Evolutionary conservation across 768 basidiomycete species (phyloP).

Genomic region (Boletus coccyginus): DNA sequence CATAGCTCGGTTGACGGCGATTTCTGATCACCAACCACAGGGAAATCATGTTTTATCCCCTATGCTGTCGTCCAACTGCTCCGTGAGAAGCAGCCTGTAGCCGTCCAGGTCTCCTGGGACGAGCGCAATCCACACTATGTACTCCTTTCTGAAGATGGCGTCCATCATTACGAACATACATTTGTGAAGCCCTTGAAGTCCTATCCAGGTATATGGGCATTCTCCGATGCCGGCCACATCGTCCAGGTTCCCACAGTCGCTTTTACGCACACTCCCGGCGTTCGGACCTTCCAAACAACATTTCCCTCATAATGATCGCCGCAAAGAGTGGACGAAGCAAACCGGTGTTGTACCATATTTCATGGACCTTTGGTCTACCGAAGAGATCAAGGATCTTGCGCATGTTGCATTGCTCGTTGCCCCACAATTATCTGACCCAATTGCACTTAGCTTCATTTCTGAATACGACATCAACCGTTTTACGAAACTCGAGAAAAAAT

Average conservation of each 20-base stretch:
- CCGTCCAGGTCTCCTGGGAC: neutral
- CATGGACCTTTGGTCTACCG: neutral
- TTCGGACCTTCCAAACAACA: neutral
- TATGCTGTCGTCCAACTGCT: neutral
- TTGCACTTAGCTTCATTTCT: neutral
- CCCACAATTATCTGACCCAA: no score
- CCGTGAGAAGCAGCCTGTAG: neutral
- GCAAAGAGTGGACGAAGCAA: neutral
- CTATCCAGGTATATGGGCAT: neutral
- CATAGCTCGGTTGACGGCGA: no score
- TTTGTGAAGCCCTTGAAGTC: no score
- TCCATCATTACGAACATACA: neutral
- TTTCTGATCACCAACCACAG: neutral
- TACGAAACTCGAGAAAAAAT: neutral
- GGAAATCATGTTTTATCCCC: slow-evolving; percentile 1
- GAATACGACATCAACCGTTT: neutral
- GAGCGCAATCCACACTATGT: neutral
- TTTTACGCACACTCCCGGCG: no score
- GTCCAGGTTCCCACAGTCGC: no score
- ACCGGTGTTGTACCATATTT: neutral
- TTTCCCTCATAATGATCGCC: neutral
- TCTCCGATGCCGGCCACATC: neutral
- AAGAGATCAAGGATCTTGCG: neutral
- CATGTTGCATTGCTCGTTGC: neutral
- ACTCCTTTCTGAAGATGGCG: neutral